Evolutionary conservation across 495 filamentous ascomycete genomes (phyloP), one percentile per base, ranked within the genome.

Genomic region (Physcia stellaris): DNA sequence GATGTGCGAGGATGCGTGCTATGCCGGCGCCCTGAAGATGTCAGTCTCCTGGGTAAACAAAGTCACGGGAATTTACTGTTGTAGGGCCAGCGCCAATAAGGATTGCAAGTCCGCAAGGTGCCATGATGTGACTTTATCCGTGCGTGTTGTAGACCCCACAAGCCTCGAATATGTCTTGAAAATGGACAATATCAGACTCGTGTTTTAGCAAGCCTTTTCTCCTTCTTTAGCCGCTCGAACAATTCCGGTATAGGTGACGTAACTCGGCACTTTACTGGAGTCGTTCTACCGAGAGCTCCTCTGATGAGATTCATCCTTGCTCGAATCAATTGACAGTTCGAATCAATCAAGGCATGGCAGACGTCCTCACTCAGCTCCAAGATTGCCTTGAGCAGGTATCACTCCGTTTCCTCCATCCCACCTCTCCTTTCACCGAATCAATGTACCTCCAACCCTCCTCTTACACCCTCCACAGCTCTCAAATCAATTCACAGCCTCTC

Each of bases 351-450:
- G n/a, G 26, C 9, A 95, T 94, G 88, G 81, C 80, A 0, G 90
- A 98, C 59, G 72, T 79, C 30, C 72, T 98, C 27, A 94, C 90
- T 3, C 87, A 95, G 55, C 71, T 98, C 28, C 90, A 98, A 65
- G 86, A 93, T 56, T 83, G 84, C 55, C 79, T 93, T 40, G 88
- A 96, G 55, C 78, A 93, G 65, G 85, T 88, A 63, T 30, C 43
- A 36, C 28, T 24, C 31, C 29, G 27, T 11, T 24, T 12, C 12
- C 21, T 34, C 40, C 27, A 22, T 26, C 29, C 16, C 18, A n/a
- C 31, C 11, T 21, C 6, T n/a, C 31, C 2, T 27, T 15, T 7
- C 7, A 33, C 12, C 9, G 40, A 37, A 42, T 40, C 44, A 24
- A 21, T 30, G 6, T 15, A 49, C 33, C 13, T 24, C 24, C 41